phyloP scores from a whole-genome alignment of 345 rosid species.

The Eucalyptus viminalis region DNA sequence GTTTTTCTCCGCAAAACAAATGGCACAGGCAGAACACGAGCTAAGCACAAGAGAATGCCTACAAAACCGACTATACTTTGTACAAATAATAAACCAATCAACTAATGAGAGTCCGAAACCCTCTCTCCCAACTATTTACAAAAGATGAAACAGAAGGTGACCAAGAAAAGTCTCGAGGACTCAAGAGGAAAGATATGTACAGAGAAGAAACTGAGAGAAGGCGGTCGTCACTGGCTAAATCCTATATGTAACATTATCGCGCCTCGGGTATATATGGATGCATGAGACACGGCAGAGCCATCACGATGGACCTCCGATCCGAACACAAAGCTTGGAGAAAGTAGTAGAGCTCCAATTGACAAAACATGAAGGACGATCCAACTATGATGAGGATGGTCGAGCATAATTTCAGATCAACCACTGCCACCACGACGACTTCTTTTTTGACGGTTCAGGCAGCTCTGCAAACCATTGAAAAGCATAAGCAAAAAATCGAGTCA shows the following conservation, averaged over 20 bases:
- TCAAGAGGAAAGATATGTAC: background rate
- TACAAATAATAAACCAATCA: background rate
- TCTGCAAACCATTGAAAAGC: conserved; percentile 6
- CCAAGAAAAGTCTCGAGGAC: background rate
- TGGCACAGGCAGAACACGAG: background rate
- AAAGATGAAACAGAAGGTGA: background rate
- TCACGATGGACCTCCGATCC: background rate
- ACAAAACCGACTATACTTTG: background rate
- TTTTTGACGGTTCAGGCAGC: conserved; percentile 4
- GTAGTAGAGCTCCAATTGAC: background rate
- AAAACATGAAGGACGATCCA: background rate
- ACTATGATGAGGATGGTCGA: background rate
- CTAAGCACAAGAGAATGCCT: background rate
- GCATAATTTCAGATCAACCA: conserved; percentile 17
- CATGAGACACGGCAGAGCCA: background rate
- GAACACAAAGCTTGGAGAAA: background rate
- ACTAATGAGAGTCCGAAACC: background rate
- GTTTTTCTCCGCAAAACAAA: background rate
- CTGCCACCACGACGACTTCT: conserved; percentile 10
- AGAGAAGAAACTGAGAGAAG: background rate
- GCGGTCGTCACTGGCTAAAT: background rate
- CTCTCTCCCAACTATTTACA: background rate
- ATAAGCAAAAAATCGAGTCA: background rate
- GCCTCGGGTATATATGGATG: background rate
- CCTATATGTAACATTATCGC: background rate